Conservation (phyloP, 768 basidiomycete genomes). For the Suillus discolor region DNA sequence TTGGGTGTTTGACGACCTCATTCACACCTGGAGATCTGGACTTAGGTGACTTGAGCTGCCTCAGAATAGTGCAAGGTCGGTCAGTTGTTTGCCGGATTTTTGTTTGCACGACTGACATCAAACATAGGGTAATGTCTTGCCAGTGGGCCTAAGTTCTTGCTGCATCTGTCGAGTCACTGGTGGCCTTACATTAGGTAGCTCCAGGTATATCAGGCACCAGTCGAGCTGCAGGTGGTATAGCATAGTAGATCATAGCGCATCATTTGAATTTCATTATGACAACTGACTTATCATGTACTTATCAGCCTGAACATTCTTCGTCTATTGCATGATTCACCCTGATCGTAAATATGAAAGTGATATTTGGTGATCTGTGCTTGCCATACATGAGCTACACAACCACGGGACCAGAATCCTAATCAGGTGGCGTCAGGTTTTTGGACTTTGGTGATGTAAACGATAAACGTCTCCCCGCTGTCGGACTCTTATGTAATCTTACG, state of each 20-base stretch:
- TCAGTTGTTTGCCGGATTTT: slow-evolving; percentile 34
- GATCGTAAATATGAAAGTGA: neutral
- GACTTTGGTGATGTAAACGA: slow-evolving; percentile 1
- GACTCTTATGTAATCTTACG: slow-evolving; percentile 10
- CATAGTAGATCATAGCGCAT: neutral
- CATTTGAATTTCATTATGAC: neutral
- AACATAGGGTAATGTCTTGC: too few relatives aligned
- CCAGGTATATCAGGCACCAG: neutral
- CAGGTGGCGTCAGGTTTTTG: neutral
- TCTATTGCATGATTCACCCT: neutral
- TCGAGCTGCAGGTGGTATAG: neutral
- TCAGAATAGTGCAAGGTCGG: slow-evolving; percentile 50
- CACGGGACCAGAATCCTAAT: neutral
- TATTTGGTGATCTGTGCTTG: neutral
- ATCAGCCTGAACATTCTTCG: neutral
- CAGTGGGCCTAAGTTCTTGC: too few relatives aligned
- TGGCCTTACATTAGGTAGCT: neutral
- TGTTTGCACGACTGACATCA: slow-evolving; percentile 4
- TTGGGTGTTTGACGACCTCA: slow-evolving; percentile 54
- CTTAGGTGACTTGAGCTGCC: slow-evolving; percentile 46
- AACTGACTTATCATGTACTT: neutral
- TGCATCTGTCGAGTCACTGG: neutral
- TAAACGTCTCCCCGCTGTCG: slow-evolving; percentile 7
- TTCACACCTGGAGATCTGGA: slow-evolving; percentile 56
- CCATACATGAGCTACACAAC: neutral